Evolutionary conservation across 1,284 basidiomycete species (phyloP), one percentile per base, ranked within the genome.

Genomic region (Boletus mariae): DNA sequence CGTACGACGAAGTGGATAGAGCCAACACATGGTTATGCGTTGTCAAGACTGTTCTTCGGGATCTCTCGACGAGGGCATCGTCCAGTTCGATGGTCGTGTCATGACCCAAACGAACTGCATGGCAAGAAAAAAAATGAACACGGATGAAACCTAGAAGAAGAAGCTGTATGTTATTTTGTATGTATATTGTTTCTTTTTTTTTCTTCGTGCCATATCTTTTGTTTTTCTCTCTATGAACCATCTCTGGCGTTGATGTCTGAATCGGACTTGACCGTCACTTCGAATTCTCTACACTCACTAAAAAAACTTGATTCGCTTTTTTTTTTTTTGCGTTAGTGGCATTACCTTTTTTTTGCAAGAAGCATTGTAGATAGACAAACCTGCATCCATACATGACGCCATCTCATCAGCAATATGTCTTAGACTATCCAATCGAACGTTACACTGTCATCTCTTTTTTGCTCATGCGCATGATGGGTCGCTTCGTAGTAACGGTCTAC

Each of bases 1-100:
- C 85, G 42, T 77, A 82, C 66, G 84, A 87, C 59, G 77, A 87
- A 67, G 72, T 87, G 42, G 82, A 87, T 56, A 80, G 77, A 59
- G 74, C 76, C 41, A 71, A 73, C 25, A 68, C 70, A 3, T 87
- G 87, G 83, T 65, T 86, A 31, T 73, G 77, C 43, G 78, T 86
- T 52, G 78, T 87, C 54, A 82, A 80, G 60, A 82, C 82, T 51
- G 80, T 80, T 40, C 73, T 86, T 31, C 73, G 77, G 42, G 79
- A 79, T 49, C 75, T 85, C 42, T 80, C 80, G 63, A 71, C 75
- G 55, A 71, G 75, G 56, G 74, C 78, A 40, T 75, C 76, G 55
- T 53, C 79, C 42, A 76, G 50, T 11, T n/a, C 59, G 37, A 48
- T 28, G 48, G 23, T 46, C 2, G 25, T 48, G 23, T 54, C 49